These are phyloP conservation scores for Hibiscus syriacus DNA, from an alignment of 345 rosid genomes.

Conservation along the genomic window DNA sequence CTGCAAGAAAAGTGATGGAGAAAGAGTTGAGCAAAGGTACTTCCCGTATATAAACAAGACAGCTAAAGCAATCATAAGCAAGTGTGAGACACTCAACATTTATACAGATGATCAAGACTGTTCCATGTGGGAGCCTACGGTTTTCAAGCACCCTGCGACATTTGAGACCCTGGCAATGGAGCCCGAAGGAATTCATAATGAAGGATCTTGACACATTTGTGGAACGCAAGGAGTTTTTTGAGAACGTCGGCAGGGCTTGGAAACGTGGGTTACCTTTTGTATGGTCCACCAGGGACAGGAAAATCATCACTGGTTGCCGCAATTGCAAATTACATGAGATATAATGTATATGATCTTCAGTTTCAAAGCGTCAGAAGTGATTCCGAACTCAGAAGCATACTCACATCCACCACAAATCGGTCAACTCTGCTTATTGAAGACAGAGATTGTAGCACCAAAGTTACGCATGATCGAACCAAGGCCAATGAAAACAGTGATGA, in stretches of 20 bases:
- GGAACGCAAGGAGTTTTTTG: constrained; percentile 4
- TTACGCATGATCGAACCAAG: background rate
- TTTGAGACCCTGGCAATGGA: constrained; percentile 18
- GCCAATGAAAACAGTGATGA: background rate
- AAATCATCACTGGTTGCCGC: constrained; percentile 18
- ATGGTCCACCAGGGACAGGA: constrained; percentile 18
- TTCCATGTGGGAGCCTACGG: constrained; percentile 3
- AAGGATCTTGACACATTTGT: constrained; percentile 13
- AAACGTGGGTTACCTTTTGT: constrained; percentile 19
- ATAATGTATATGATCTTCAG: constrained; percentile 17
- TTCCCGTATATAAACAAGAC: constrained; percentile 15
- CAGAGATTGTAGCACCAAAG: constrained; percentile 4
- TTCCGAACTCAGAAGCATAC: constrained; percentile 13
- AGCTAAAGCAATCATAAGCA: constrained; percentile 12
- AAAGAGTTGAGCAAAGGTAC: constrained; percentile 8
- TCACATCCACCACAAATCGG: constrained; percentile 9
- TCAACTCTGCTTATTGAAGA: constrained; percentile 9
- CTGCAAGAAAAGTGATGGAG: constrained; percentile 16
- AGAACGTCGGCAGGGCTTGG: constrained; percentile 19
- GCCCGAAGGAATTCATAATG: background rate
- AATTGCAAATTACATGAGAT: constrained; percentile 12
- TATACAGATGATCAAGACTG: constrained; percentile 21
- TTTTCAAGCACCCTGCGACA: constrained; percentile 13
- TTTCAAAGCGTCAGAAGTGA: constrained; percentile 15
- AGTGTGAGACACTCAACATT: constrained; percentile 18